Evolutionary conservation across 2,329 filamentous ascomycete species (phyloP), one percentile per base, ranked within the genome.

Genomic region (Lithohypha guttulata): DNA sequence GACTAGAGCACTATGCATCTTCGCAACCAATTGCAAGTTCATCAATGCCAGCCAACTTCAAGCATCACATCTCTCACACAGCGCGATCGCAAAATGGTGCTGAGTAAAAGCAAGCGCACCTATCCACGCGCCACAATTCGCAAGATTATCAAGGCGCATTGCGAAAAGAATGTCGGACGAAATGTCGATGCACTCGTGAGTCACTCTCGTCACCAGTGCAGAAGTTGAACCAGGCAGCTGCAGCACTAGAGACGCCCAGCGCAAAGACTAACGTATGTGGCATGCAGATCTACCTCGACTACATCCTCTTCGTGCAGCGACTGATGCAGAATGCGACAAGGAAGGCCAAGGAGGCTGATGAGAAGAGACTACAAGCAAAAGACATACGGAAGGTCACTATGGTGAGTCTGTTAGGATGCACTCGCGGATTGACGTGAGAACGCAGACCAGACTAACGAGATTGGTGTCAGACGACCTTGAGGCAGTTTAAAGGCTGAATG

Each of bases 61-160:
- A 4, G 26, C 15, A 4, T 10, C 26, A 28, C 26, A n/a, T 28
- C 4, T 28, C 6, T 28, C n/a, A 4, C 11, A 10, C 11, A 20
- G 31, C 9, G 17, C 13, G 7, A 13, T 21, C 10, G 4, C 15
- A 38, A 4, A 8, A 80, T 78, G 71, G 75, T 73, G 36, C 64
- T 73, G 9, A 69, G 75, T 15, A 78, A 80, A 55, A 69, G 75
- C 15, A 78, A 80, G 55, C 89, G 85, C 51, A 68, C 84, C 10
- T 94, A 93, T 54, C 86, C 86, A 8, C 79, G 86, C 46, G 78
- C 76, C 13, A 91, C 84, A 0, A 70, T 94, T 52, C 91, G 86
- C 61, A 87, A 86, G 60, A 89, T 93, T 44, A 71, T 93, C 54
- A 94, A 93, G 63, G 85, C 84, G 13, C 85, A 93, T 59, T 81